Conservation (phyloP, 2,329 filamentous ascomycete species). For the Chrysoporthe austroafricana region DNA sequence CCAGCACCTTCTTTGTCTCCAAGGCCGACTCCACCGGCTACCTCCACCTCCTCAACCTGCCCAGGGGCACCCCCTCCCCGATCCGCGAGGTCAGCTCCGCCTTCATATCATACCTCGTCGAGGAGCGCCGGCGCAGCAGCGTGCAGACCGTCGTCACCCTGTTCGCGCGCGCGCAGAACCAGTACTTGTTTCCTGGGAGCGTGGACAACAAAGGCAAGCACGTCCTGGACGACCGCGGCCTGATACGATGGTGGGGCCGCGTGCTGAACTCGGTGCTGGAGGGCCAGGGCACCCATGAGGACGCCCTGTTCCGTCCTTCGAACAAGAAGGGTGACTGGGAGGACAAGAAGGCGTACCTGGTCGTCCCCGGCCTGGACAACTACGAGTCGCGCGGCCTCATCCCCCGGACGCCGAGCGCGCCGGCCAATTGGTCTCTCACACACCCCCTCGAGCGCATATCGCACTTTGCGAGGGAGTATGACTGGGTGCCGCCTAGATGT, state of each 20-base stretch:
- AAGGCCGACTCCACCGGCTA: conserved; percentile 98
- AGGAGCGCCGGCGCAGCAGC: conserved; percentile 64
- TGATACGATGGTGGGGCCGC: conserved; percentile 96
- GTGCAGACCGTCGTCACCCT: conserved; percentile 80
- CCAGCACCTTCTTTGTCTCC: conserved; percentile 90
- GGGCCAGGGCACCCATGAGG: conserved; percentile 38
- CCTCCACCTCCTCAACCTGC: conserved; percentile 67
- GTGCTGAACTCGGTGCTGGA: conserved; percentile 78
- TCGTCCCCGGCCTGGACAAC: conserved; percentile 85
- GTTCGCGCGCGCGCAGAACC: conserved; percentile 88
- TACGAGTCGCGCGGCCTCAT: conserved; percentile 81
- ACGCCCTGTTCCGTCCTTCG: conserved; percentile 26
- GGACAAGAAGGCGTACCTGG: conserved; percentile 73
- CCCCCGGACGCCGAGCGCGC: conserved; percentile 57
- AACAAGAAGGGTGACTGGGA: conserved; percentile 41
- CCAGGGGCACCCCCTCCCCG: conserved; percentile 69
- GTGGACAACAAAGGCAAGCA: conserved; percentile 85
- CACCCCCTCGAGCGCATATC: conserved; percentile 70
- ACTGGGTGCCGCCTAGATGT: conserved; percentile 74
- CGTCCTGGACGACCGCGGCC: conserved; percentile 83
- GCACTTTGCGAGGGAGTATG: conserved; percentile 62
- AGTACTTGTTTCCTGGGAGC: conserved; percentile 94
- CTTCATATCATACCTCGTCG: conserved; percentile 77
- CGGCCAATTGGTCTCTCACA: conserved; percentile 69
- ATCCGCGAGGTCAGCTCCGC: conserved; percentile 73